Conservation (phyloP, 352 stramenopile genomes). For the Pythium apleroticum region DNA sequence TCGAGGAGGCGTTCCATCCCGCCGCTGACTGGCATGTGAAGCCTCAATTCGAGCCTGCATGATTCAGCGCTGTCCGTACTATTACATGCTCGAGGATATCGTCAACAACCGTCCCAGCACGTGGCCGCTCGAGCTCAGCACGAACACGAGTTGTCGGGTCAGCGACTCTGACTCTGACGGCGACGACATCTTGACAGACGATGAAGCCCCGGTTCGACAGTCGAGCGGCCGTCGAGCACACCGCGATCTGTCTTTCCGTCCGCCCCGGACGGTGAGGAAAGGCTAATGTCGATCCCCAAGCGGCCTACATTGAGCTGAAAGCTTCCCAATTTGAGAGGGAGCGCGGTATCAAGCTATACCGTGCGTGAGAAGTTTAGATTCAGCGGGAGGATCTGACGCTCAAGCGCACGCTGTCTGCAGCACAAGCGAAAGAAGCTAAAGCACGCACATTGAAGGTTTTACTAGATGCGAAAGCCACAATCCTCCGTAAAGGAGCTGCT, state of each 20-base stretch:
- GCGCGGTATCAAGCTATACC: background rate
- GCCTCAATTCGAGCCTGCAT: no score
- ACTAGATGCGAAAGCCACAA: constrained; percentile 16
- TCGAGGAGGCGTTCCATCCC: no score
- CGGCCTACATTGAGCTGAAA: constrained; percentile 9
- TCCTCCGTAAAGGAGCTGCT: constrained; percentile 9
- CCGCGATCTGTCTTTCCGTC: background rate
- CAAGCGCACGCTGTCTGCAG: background rate
- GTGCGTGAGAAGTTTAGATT: background rate
- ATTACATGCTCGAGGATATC: no score
- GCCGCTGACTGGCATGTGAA: no score
- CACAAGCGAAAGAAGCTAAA: background rate
- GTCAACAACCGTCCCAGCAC: no score
- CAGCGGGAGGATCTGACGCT: background rate
- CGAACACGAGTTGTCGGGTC: background rate
- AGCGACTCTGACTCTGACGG: background rate
- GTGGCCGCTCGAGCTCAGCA: constrained; percentile 10
- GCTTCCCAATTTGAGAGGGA: constrained; percentile 6
- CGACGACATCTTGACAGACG: background rate
- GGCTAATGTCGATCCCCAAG: background rate
- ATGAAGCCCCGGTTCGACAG: no score
- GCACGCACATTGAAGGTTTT: constrained; percentile 10
- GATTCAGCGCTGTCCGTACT: no score
- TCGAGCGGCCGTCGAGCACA: background rate
- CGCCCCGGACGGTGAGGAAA: no score